Percentiles rank a stretch among this genome's conserved stretches.
phyloP scores from a whole-genome alignment of 1,139 yeast genomes.

The Schizosaccharomyces versatilis region DNA sequence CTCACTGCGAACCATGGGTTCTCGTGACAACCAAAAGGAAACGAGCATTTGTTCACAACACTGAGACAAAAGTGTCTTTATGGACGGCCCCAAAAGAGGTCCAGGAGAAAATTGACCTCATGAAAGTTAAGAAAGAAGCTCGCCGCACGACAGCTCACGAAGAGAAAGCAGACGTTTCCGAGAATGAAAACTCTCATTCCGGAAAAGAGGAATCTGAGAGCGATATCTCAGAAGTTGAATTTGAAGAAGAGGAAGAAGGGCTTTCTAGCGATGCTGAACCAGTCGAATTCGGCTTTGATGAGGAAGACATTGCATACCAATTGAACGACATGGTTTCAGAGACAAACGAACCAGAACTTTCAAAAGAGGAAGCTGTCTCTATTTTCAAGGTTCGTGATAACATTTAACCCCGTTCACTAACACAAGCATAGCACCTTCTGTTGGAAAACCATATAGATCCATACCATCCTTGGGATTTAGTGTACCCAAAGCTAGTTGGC shows the following conservation, averaged over 20 bases:
- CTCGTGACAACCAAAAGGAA: not conserved
- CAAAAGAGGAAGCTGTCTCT: not conserved
- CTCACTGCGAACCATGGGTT: not conserved
- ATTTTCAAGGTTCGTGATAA: not conserved
- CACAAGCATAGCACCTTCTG: not conserved
- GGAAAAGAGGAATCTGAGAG: not conserved
- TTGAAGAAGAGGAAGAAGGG: not conserved
- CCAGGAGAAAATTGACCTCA: not conserved
- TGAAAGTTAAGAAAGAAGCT: not conserved
- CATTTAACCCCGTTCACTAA: too few relatives aligned
- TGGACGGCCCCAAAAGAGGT: constrained; percentile 1
- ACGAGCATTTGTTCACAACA: not conserved
- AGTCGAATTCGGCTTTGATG: not conserved
- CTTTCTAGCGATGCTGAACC: not conserved
- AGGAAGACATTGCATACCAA: constrained; percentile 1
- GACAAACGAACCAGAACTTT: not conserved
- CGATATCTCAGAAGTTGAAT: not conserved
- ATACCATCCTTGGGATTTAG: not conserved
- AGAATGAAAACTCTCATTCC: not conserved
- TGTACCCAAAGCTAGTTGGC: not conserved
- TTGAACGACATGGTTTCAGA: not conserved
- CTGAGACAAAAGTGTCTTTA: not conserved
- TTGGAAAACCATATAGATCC: not conserved
- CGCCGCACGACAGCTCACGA: too few relatives aligned
- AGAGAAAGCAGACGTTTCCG: too few relatives aligned